phyloP scores from a whole-genome alignment of 169 alveolate genomes.

The Plasmodium vivax region DNA sequence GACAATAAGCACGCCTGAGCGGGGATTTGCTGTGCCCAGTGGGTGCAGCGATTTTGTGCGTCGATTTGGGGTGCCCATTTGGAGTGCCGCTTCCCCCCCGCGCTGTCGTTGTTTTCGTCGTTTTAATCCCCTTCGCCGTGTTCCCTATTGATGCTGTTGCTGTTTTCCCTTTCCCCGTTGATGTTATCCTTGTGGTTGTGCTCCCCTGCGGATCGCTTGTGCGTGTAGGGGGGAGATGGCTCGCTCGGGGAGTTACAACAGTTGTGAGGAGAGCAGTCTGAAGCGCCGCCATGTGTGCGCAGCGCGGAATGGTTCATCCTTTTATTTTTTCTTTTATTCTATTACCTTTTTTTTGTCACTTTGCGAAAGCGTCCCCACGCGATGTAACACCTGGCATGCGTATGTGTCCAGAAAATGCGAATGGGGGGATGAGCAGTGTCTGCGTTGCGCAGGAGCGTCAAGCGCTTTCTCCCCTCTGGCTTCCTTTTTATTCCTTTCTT shows the following conservation, averaged over 20 bases:
- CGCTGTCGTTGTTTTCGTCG: not conserved
- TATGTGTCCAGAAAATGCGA: not conserved
- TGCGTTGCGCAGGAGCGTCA: not conserved
- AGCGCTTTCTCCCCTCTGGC: not conserved
- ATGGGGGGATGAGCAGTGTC: not conserved
- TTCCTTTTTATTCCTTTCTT: too few species aligned
- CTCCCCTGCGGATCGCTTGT: not conserved
- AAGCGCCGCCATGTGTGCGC: not conserved
- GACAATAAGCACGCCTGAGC: conserved; percentile 28
- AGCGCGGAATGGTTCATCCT: not conserved
- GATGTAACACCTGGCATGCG: not conserved
- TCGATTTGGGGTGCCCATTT: not conserved
- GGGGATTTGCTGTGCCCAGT: too few species aligned
- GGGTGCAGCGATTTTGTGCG: too few species aligned
- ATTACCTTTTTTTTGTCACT: not conserved
- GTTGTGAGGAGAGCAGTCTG: not conserved
- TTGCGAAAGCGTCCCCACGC: not conserved
- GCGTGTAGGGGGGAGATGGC: not conserved
- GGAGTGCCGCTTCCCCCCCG: not conserved
- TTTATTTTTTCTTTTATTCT: too few species aligned
- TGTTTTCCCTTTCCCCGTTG: not conserved
- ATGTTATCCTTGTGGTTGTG: not conserved
- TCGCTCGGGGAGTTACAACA: not conserved
- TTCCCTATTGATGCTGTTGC: not conserved
- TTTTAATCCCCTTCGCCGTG: not conserved